Evolutionary conservation across 805 yeast genomes (phyloP), one percentile per base, ranked within the genome.

Genomic region (Wickerhamiella parazyma): DNA sequence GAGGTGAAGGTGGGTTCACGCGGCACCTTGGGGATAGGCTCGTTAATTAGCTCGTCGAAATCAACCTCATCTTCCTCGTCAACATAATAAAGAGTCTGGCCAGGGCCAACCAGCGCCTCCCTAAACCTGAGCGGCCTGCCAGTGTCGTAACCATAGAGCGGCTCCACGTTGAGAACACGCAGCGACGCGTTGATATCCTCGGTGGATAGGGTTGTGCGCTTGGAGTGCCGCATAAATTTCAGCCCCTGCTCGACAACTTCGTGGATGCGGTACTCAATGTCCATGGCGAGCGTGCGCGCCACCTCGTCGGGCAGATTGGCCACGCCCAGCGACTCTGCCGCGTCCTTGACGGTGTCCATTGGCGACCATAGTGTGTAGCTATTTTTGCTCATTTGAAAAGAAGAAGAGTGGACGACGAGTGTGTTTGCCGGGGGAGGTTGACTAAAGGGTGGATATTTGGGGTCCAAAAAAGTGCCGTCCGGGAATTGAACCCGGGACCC

Each of bases 281-380:
- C 99, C 98, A 91, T 91, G 6, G 99, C 97, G 48, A 91, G 66
- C 49, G 91, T 84, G 57, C 85, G 83, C 38, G 95, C 81, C 1
- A 89, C 94, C 48, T 93, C 98, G 43, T 89, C 97, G 25, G 84
- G 82, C 38, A 91, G 66, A 33, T 61, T 62, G 3, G 70, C 62
- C 29, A 91, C 70, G 1, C 98, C 98, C 9, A 91, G 67, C 2
- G 85, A 73, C 58, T 91, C 98, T 0, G 96, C 95, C 12, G 84
- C 95, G 66, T 91, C 98, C 55, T 79, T 81, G 22, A 93, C 95
- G 0, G 99, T 91, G 60, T 91, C 97, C 47, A 82, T 78, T 6
- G 97, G 96, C 8, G 97, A 87, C 98, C 97, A 89, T 47, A 91
- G 70, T 1, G 96, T 83, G 61, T 85, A 93, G 1, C 95, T 85